Percentiles rank a stretch among this genome's conserved stretches.
Conservation (phyloP, 768 basidiomycete species). For the Hydnomerulius pinastri region DNA sequence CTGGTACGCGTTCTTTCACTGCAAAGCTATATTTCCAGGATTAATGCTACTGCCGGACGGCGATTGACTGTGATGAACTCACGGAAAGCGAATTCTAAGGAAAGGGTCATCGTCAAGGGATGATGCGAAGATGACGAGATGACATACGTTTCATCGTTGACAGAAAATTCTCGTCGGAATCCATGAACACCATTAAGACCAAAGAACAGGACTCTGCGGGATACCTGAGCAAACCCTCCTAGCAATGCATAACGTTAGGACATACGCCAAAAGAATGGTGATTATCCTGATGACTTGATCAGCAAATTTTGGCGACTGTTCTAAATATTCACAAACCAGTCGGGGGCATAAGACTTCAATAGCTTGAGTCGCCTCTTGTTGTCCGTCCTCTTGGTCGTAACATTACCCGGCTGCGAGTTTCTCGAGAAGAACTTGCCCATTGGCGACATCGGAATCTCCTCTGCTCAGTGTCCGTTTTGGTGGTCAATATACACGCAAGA, state of each 20-base stretch:
- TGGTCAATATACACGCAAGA: background rate
- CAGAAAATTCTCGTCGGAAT: slow-evolving; percentile 76
- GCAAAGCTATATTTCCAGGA: slow-evolving; percentile 50
- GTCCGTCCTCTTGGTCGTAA: slow-evolving; percentile 20
- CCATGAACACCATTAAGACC: slow-evolving; percentile 66
- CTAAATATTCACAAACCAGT: slow-evolving; percentile 56
- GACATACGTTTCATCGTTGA: slow-evolving; percentile 70
- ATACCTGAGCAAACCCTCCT: background rate
- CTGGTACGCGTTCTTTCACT: slow-evolving; percentile 76
- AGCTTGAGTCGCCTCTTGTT: slow-evolving; percentile 40
- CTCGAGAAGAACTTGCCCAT: slow-evolving; percentile 7
- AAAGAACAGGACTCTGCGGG: slow-evolving; percentile 58
- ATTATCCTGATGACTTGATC: slow-evolving; percentile 51
- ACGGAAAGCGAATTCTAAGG: slow-evolving; percentile 26
- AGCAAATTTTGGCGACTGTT: background rate
- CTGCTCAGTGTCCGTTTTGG: background rate
- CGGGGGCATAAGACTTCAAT: slow-evolving; percentile 67
- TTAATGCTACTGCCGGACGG: slow-evolving; percentile 5
- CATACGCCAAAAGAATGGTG: slow-evolving; percentile 68
- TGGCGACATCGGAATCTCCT: slow-evolving; percentile 14
- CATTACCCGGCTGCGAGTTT: slow-evolving; percentile 1
- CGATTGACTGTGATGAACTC: slow-evolving; percentile 5
- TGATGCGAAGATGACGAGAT: background rate
- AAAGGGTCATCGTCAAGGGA: slow-evolving; percentile 16
- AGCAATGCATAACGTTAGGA: background rate